Evolutionary conservation across 257 asterid genomes (phyloP).

Genomic region (Leptodermis oblonga): DNA sequence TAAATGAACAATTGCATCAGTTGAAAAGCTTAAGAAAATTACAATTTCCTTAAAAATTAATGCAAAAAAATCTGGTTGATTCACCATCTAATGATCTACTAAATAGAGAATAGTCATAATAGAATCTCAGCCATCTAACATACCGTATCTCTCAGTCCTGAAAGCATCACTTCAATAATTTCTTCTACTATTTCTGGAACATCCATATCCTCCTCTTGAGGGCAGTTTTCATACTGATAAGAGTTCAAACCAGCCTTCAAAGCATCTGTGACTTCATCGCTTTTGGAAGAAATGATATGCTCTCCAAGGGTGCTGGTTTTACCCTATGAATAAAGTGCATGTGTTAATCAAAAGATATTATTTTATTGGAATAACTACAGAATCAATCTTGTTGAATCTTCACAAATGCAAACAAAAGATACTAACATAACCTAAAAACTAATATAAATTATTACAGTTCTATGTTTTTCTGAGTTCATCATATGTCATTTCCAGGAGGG

Average conservation of each 20-base stretch:
- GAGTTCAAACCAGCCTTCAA: constrained; percentile 29
- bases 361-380: neutral
- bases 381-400: neutral
- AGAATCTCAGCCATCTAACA: constrained; percentile 39
- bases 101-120: constrained; percentile 10
- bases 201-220: constrained; percentile 79
- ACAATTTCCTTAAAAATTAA: neutral
- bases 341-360: constrained; percentile 8
- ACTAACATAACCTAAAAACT: neutral
- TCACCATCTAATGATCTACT: neutral
- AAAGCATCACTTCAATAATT: constrained; percentile 63
- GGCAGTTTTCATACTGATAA: constrained; percentile 40
- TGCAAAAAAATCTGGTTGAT: neutral
- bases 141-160: constrained; percentile 92
- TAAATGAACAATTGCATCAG: neutral
- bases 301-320: constrained; percentile 61
- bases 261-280: constrained; percentile 29
- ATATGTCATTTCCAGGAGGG: neutral
- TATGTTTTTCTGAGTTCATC: neutral
- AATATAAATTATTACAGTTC: neutral
- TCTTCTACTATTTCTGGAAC: constrained; percentile 91
- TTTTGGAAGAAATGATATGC: constrained; percentile 34
- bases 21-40: neutral
- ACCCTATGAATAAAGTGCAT: constrained; percentile 45
- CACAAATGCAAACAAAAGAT: neutral